Evolutionary conservation across 495 filamentous ascomycete species (phyloP), one percentile per base, ranked within the genome.

Genomic region (Durotheca rogersii): DNA sequence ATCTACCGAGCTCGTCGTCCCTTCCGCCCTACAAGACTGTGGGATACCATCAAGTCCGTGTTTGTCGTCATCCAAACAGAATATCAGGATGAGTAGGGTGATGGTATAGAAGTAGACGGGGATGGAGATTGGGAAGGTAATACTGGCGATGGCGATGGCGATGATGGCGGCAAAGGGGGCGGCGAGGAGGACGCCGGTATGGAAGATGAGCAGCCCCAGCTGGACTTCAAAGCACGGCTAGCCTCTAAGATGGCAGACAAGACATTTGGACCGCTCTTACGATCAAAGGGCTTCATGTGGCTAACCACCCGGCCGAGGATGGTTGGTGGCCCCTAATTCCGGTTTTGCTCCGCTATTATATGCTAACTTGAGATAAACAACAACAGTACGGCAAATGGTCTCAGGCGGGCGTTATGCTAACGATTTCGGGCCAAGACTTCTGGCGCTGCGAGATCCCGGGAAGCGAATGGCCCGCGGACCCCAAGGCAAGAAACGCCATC

Each of bases 321-420:
- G 40, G 53, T 31, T 36, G 34, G 34, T 35, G 20, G 1, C 6
- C 20, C 14, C 1, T 2, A 5, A 5, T 2, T 12, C 2, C 12
- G 18, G 32, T 9, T 2, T 14, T 11, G 27, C 15, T 31, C 62
- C 67, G 7, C 45, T 75, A 10, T 67, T 77, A 11, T 53, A 77
- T 73, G 23, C 23, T 73, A 58, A 77, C 2, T 60, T 72, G 0
- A 76, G 70, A 10, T 12, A n/a, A n/a, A n/a, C n/a, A n/a, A n/a
- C n/a, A n/a, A n/a, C 35, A 61, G 61, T 64, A 61, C 20, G 78
- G 78, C 39, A 78, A 81, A 61, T 83, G 79, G 80, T 79, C 73
- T n/a, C 78, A 81, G 57, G 78, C 80, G 1, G 79, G 80, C 3
- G 77, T 72, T 4, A 83, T 83, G 73, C 57, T 83, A 40, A 82